A percentile compares a stretch with the other conserved stretches of the same genome.
phyloP scores from a whole-genome alignment of 805 yeast species.

The Hanseniaspora clermontiae region DNA sequence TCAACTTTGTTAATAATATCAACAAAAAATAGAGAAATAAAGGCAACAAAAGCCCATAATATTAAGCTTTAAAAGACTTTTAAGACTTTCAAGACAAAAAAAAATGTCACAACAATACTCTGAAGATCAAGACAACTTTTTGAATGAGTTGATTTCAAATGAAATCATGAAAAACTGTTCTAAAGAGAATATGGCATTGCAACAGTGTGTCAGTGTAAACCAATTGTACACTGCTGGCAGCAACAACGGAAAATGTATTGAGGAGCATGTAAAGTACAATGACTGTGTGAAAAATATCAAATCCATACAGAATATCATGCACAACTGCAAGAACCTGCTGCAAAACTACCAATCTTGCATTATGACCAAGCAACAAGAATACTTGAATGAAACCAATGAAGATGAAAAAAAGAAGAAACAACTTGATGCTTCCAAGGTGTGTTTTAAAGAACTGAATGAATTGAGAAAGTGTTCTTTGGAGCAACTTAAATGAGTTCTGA shows the following conservation, averaged over 20 bases:
- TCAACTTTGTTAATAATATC: too few species aligned
- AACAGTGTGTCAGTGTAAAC: constrained; percentile 3
- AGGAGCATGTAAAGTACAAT: constrained; percentile 1
- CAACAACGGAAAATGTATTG: background rate
- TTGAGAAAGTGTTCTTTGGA: constrained; percentile 1
- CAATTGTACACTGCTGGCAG: background rate
- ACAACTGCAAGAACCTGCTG: background rate
- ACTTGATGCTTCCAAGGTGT: constrained; percentile 2
- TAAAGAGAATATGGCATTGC: constrained; percentile 5
- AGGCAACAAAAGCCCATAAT: too few species aligned
- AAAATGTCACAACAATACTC: constrained; percentile 9
- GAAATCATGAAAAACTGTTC: constrained; percentile 12
- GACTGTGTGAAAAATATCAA: constrained; percentile 7
- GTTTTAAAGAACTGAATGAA: constrained; percentile 2
- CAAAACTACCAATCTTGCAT: constrained; percentile 7
- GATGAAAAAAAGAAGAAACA: background rate
- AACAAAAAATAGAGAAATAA: too few species aligned
- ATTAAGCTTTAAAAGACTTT: too few species aligned
- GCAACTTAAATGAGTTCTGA: background rate
- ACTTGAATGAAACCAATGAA: background rate
- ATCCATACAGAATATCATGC: constrained; percentile 8
- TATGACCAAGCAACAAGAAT: background rate
- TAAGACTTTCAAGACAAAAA: too few species aligned
- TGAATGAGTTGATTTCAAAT: constrained; percentile 5
- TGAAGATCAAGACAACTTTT: constrained; percentile 5